A percentile compares a stretch with the other conserved stretches of the same genome.
Evolutionary conservation across 2,329 filamentous ascomycete species (phyloP).

Genomic region (Bipolaris oryzae): DNA sequence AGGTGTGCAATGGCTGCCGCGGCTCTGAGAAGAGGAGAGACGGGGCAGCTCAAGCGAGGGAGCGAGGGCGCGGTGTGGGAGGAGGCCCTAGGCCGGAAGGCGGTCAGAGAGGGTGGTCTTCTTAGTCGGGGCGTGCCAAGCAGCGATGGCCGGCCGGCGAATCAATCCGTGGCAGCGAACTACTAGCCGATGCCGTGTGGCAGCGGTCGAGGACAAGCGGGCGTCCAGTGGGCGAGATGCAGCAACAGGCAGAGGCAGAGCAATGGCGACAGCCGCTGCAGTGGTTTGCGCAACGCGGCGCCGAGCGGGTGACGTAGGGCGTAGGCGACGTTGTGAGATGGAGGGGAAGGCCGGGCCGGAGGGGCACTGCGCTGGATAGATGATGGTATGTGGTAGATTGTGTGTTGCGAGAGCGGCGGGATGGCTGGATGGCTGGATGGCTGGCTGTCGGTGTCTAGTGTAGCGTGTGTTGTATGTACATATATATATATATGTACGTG

Average conservation of each 20-base stretch:
- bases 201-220: constrained; percentile 9
- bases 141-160: constrained; percentile 30
- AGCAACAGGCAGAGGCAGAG: neutral
- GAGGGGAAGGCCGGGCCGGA: constrained; percentile 24
- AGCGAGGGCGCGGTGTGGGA: constrained; percentile 22
- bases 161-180: constrained; percentile 18
- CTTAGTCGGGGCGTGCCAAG: constrained; percentile 32
- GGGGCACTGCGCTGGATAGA: constrained; percentile 12
- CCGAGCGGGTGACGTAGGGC: constrained; percentile 28
- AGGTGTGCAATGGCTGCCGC: constrained; percentile 15
- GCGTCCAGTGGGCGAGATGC: neutral
- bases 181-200: constrained; percentile 20
- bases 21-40: constrained; percentile 20
- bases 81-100: constrained; percentile 28
- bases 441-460: neutral
- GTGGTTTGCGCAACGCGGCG: constrained; percentile 19
- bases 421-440: too few relatives aligned
- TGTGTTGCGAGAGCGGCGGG: neutral
- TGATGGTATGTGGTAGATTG: neutral
- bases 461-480: too few relatives aligned
- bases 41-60: constrained; percentile 23
- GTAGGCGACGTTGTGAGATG: neutral
- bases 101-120: constrained; percentile 37
- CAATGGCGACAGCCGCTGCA: constrained; percentile 23
- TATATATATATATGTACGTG: too few relatives aligned